These are phyloP conservation scores for Diaporthe humulicola DNA, from an alignment of 2,329 filamentous ascomycete species.

Conservation along the genomic window DNA sequence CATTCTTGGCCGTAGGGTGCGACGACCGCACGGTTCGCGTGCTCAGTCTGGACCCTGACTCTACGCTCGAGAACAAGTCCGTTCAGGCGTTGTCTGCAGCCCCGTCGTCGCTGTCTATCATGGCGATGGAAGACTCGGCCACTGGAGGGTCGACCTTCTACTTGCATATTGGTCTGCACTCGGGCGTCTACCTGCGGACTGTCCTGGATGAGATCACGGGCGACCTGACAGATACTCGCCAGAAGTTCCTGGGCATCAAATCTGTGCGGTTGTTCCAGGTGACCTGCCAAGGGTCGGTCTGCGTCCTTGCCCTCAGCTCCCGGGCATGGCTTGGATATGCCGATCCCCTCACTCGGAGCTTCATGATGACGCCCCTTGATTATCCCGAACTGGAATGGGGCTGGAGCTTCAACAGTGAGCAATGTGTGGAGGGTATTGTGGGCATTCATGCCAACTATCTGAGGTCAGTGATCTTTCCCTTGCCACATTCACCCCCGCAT, in stretches of 20 bases:
- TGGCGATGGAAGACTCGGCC: slow-evolving; percentile 94
- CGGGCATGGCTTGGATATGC: slow-evolving; percentile 97
- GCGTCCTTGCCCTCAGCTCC: slow-evolving; percentile 90
- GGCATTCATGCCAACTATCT: slow-evolving; percentile 91
- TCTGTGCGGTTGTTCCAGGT: slow-evolving; percentile 92
- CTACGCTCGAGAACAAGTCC: slow-evolving; percentile 91
- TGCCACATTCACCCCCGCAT: slow-evolving; percentile 50
- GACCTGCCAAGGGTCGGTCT: slow-evolving; percentile 86
- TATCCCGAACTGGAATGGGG: slow-evolving; percentile 92
- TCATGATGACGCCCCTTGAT: slow-evolving; percentile 92
- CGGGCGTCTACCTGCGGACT: slow-evolving; percentile 94
- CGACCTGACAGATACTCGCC: slow-evolving; percentile 93
- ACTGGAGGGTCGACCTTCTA: slow-evolving; percentile 91
- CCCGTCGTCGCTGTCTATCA: slow-evolving; percentile 89
- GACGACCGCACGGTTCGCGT: slow-evolving; percentile 97
- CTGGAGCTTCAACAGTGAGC: slow-evolving; percentile 96
- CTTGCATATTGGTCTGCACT: slow-evolving; percentile 95
- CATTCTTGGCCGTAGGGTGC: slow-evolving; percentile 95
- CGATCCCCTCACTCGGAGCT: slow-evolving; percentile 86
- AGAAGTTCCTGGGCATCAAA: slow-evolving; percentile 93
- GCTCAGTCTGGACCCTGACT: slow-evolving; percentile 88
- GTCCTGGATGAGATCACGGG: slow-evolving; percentile 96
- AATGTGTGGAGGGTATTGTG: slow-evolving; percentile 93
- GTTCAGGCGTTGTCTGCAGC: slow-evolving; percentile 93
- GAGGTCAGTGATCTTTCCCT: slow-evolving; percentile 69